Conservation (phyloP, 2,329 filamentous ascomycete species). For the Apiospora aurea region DNA sequence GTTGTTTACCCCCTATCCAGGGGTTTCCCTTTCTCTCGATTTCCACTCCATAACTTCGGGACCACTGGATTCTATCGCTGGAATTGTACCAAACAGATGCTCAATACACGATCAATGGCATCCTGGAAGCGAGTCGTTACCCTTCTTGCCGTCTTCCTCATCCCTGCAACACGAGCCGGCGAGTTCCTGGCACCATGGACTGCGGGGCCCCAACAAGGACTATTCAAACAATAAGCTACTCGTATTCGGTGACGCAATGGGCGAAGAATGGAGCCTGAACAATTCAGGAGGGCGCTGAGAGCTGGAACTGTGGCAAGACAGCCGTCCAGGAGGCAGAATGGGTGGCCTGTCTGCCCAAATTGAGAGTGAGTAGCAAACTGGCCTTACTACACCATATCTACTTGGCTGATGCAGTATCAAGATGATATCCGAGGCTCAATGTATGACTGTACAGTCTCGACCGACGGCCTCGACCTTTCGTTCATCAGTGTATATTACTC, state of each 20-base stretch:
- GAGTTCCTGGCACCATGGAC: neutral
- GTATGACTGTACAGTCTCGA: neutral
- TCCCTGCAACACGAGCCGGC: too few species aligned
- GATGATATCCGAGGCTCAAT: neutral
- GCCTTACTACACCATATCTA: neutral
- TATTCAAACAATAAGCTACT: neutral
- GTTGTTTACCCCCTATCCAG: neutral
- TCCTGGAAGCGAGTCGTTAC: neutral
- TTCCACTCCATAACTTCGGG: neutral
- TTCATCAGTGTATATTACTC: neutral
- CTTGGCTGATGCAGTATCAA: neutral
- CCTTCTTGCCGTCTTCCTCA: neutral
- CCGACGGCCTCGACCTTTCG: neutral
- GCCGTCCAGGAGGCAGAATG: neutral
- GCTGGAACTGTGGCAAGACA: neutral
- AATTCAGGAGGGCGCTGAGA: neutral
- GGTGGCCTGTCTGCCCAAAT: neutral
- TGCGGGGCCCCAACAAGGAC: neutral
- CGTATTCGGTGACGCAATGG: neutral
- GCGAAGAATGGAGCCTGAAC: neutral
- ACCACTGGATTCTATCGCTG: neutral
- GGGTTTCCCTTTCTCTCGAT: neutral
- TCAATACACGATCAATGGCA: neutral
- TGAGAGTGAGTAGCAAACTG: neutral
- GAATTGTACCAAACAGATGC: neutral